Percentiles rank a stretch among this genome's conserved stretches.
These are phyloP conservation scores for Pseudozyma tsukubaensis DNA, from an alignment of 1,284 basidiomycete genomes.

Conservation along the genomic window DNA sequence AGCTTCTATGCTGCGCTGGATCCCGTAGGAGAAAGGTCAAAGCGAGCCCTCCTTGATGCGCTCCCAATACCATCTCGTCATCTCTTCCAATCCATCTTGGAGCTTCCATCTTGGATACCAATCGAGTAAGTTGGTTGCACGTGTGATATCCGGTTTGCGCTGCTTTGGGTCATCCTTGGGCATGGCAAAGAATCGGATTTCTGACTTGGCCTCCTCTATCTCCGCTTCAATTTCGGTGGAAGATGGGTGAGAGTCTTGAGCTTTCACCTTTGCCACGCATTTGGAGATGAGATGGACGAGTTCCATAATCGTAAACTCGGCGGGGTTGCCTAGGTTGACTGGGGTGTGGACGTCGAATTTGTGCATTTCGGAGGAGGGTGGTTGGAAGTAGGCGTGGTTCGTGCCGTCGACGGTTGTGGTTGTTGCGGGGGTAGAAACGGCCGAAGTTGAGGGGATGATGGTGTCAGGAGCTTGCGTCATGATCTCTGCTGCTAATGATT, in stretches of 20 bases:
- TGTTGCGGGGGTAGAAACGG: constrained; percentile 19
- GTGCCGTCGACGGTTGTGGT: not conserved
- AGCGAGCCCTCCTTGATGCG: constrained; percentile 50
- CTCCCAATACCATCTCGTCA: constrained; percentile 81
- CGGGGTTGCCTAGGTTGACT: constrained; percentile 91
- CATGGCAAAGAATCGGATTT: constrained; percentile 63
- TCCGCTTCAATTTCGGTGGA: not conserved
- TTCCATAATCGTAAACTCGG: constrained; percentile 87
- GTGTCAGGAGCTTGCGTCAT: constrained; percentile 38
- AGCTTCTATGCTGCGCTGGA: too few species aligned
- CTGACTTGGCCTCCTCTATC: constrained; percentile 5
- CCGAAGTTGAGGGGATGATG: constrained; percentile 23
- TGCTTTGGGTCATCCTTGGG: constrained; percentile 87
- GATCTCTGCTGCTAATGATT: constrained; percentile 66
- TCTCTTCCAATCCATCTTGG: constrained; percentile 89
- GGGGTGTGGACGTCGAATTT: constrained; percentile 68
- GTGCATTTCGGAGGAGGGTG: constrained; percentile 2
- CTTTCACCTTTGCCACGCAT: constrained; percentile 52
- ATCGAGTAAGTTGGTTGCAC: constrained; percentile 83
- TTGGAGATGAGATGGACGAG: constrained; percentile 65
- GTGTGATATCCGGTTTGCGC: constrained; percentile 88
- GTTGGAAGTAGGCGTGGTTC: constrained; percentile 12
- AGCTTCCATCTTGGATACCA: constrained; percentile 96
- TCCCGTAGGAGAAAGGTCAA: constrained; percentile 1
- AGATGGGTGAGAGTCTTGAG: constrained; percentile 13